Percentiles rank a stretch among this genome's conserved stretches.
Evolutionary conservation across 2,329 filamentous ascomycete species (phyloP).

Genomic region (Aspergillus pseudoglaucus): DNA sequence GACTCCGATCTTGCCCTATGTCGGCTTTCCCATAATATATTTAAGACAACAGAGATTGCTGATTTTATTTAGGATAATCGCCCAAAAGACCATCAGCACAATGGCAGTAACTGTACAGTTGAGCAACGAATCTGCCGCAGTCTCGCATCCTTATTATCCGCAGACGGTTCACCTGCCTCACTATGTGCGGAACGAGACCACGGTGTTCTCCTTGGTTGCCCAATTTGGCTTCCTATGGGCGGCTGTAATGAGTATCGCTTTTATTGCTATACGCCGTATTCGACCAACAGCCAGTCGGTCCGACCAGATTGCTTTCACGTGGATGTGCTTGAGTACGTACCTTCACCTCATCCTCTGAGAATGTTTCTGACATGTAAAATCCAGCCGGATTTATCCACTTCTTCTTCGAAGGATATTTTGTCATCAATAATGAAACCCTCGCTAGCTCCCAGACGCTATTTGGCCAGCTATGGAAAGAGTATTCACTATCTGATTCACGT

Average conservation of each 20-base stretch:
- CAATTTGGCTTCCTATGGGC: constrained; percentile 52
- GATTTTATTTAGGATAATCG: not conserved
- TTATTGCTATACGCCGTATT: constrained; percentile 43
- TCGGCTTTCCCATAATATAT: not conserved
- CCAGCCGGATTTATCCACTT: constrained; percentile 48
- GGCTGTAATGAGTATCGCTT: constrained; percentile 50
- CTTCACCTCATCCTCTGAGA: not conserved
- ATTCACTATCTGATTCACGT: constrained; percentile 73
- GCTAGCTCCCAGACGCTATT: constrained; percentile 61
- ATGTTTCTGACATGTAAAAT: not conserved
- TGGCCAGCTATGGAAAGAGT: constrained; percentile 86
- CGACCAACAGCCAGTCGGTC: constrained; percentile 44
- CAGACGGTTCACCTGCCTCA: constrained; percentile 49
- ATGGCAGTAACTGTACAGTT: not conserved
- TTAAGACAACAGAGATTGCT: not conserved
- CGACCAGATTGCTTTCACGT: constrained; percentile 55
- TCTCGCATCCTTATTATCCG: constrained; percentile 61
- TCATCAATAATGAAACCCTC: constrained; percentile 55
- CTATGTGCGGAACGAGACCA: constrained; percentile 57
- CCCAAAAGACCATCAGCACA: not conserved
- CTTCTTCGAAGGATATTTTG: constrained; percentile 71
- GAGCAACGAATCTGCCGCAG: not conserved
- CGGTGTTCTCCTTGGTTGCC: constrained; percentile 49
- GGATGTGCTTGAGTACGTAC: constrained; percentile 61
- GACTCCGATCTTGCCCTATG: not conserved